phyloP scores from a whole-genome alignment of 768 basidiomycete species.

The Termitomyces sp. region DNA sequence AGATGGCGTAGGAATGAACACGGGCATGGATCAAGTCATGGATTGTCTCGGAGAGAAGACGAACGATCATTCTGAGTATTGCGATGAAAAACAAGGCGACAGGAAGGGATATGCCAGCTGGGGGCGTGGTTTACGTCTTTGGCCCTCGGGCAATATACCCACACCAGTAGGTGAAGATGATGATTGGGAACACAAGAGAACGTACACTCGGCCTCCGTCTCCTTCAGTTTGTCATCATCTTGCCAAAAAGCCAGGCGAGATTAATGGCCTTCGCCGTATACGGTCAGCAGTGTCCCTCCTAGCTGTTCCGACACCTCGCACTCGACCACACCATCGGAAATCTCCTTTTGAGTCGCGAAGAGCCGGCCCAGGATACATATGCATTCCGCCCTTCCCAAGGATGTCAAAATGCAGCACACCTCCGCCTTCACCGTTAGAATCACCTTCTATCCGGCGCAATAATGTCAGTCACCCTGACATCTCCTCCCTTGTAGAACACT shows the following conservation, averaged over 20 bases:
- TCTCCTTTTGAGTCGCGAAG: conserved; percentile 7
- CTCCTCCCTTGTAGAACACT: conserved; percentile 52
- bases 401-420: conserved; percentile 31
- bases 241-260: conserved; percentile 7
- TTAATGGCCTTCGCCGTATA: conserved; percentile 23
- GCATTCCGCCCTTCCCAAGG: conserved; percentile 17
- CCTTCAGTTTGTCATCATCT: conserved; percentile 5
- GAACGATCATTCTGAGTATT: conserved; percentile 8
- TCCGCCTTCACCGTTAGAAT: conserved; percentile 42
- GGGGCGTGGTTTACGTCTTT: conserved; percentile 15
- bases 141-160: conserved; percentile 16
- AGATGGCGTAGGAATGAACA: conserved; percentile 57
- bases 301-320: conserved; percentile 14
- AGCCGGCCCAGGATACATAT: conserved; percentile 12
- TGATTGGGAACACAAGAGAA: conserved; percentile 12
- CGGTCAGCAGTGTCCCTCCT: conserved; percentile 29
- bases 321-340: conserved; percentile 4
- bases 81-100: conserved; percentile 6
- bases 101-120: conserved; percentile 14
- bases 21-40: conserved; percentile 34
- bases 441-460: conserved; percentile 44
- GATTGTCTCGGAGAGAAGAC: conserved; percentile 25
- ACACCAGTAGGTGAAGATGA: conserved; percentile 18
- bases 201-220: conserved; percentile 9
- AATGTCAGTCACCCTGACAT: conserved; percentile 51